Evolutionary conservation across 805 yeast genomes (phyloP).

Genomic region (Pichia kluyveri): DNA sequence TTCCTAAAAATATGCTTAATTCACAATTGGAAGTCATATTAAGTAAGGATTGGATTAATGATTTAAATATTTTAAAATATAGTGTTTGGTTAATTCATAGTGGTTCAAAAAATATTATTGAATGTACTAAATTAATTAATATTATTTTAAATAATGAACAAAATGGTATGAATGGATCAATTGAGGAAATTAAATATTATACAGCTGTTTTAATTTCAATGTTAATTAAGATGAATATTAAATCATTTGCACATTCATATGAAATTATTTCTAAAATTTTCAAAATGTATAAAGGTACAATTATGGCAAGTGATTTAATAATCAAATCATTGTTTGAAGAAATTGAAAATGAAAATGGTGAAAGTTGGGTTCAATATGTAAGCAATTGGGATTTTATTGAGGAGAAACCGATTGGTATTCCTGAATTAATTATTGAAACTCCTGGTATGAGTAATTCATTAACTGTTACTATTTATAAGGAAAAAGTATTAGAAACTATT

Average conservation of each 20-base stretch:
- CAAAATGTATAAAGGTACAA: conserved; percentile 54
- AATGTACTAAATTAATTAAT: conserved; percentile 50
- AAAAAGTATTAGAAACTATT: conserved; percentile 40
- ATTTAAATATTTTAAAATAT: conserved; percentile 37
- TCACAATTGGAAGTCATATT: conserved; percentile 60
- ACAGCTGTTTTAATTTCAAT: conserved; percentile 38
- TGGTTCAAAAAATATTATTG: conserved; percentile 29
- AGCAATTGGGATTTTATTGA: conserved; percentile 49
- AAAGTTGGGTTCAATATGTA: conserved; percentile 60
- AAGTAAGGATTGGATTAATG: conserved; percentile 36
- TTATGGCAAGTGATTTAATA: conserved; percentile 50
- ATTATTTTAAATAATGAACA: conserved; percentile 47
- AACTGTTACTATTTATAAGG: conserved; percentile 43
- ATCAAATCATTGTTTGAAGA: conserved; percentile 45
- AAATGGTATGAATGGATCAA: conserved; percentile 25
- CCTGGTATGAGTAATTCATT: conserved; percentile 29
- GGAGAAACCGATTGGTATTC: conserved; percentile 29
- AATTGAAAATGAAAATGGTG: conserved; percentile 42
- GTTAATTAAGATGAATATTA: conserved; percentile 40
- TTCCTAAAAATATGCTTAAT: conserved; percentile 41
- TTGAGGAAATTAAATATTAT: conserved; percentile 25
- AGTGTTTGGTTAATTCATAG: conserved; percentile 30
- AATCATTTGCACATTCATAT: conserved; percentile 33
- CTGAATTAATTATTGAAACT: conserved; percentile 37
- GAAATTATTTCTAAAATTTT: conserved; percentile 43